Conservation (phyloP, 2,329 filamentous ascomycete genomes). For the Knufia petricola region DNA sequence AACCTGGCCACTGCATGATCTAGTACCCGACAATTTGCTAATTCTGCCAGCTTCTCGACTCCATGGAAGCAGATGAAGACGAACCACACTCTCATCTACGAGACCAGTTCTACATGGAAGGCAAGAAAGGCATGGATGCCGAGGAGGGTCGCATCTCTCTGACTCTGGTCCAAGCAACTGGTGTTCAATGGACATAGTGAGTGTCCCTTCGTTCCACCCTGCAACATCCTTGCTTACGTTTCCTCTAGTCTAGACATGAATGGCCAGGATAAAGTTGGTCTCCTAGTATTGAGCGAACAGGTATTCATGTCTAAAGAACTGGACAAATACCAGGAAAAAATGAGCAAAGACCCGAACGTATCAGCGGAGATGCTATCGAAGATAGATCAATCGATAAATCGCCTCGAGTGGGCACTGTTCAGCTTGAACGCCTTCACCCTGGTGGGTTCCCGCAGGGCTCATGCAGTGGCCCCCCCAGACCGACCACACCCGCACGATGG, state of each 20-base stretch:
- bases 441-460: slow-evolving; percentile 17
- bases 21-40: slow-evolving; percentile 13
- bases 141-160: slow-evolving; percentile 27
- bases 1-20: background rate
- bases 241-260: slow-evolving; percentile 25
- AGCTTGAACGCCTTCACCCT: slow-evolving; percentile 12
- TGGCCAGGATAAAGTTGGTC: slow-evolving; percentile 24
- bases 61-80: slow-evolving; percentile 22
- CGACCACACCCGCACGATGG: slow-evolving; percentile 12
- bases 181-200: slow-evolving; percentile 25
- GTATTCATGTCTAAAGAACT: slow-evolving; percentile 20
- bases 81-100: slow-evolving; percentile 21
- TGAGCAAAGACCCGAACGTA: slow-evolving; percentile 11
- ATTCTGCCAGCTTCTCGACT: slow-evolving; percentile 23
- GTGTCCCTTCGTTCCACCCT: background rate
- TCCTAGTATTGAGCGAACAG: slow-evolving; percentile 13
- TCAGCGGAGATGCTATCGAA: slow-evolving; percentile 1
- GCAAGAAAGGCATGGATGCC: slow-evolving; percentile 25
- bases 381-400: slow-evolving; percentile 9
- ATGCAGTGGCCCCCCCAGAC: slow-evolving; percentile 14
- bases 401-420: slow-evolving; percentile 13
- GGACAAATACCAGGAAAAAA: slow-evolving; percentile 23
- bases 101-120: slow-evolving; percentile 28
- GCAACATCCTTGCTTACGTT: background rate
- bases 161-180: slow-evolving; percentile 27